Evolutionary conservation across 345 rosid genomes (phyloP).

Genomic region (Eucalyptus virginea): DNA sequence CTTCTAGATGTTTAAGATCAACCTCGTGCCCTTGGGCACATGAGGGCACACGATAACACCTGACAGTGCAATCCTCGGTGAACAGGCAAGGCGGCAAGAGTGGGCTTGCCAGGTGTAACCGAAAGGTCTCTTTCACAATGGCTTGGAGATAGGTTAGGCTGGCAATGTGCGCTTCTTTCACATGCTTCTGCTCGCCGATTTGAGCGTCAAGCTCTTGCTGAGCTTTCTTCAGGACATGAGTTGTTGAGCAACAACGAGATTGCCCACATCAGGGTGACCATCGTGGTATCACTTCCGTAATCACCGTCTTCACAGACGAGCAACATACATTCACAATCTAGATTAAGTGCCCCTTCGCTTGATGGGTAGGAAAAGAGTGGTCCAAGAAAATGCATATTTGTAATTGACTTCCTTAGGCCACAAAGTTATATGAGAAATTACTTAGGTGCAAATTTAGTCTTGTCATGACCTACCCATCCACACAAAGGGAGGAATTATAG

Average conservation of each 20-base stretch:
- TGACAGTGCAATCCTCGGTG: conserved; percentile 8
- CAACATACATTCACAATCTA: not conserved
- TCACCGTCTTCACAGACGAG: not conserved
- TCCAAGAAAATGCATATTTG: not conserved
- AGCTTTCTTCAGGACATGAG: not conserved
- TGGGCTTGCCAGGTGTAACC: conserved; percentile 14
- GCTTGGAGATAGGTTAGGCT: conserved; percentile 20
- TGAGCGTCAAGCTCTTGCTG: not conserved
- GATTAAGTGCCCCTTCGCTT: no score
- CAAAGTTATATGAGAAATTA: no score
- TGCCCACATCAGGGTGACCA: not conserved
- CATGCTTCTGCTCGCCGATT: not conserved
- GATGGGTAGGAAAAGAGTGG: not conserved
- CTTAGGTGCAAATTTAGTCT: no score
- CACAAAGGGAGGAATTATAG: no score
- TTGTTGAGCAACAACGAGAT: not conserved
- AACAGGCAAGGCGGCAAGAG: conserved; percentile 3
- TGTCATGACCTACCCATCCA: no score
- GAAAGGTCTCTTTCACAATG: conserved; percentile 18
- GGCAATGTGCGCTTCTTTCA: conserved; percentile 5
- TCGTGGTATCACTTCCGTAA: not conserved
- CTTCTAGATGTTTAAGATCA: conserved; percentile 14
- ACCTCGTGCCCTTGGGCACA: conserved; percentile 9
- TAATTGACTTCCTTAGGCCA: not conserved
- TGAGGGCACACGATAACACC: not conserved